Base-by-base conservation (phyloP, 1,139 yeast species). In the Candida anutae region DNA sequence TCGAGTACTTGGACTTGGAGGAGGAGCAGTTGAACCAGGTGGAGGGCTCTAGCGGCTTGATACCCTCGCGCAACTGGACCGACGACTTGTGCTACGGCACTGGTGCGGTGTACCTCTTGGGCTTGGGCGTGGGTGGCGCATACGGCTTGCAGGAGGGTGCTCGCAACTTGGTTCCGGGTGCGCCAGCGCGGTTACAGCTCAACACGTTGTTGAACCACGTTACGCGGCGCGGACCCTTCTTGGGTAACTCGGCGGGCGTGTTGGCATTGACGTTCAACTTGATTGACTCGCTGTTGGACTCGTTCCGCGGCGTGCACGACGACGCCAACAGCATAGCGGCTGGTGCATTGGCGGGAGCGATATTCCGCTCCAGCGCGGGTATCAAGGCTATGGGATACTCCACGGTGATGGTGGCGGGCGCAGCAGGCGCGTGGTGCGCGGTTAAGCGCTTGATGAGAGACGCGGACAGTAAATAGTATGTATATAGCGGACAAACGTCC, bases 51-150 rank as follows among this genome's bases (percentile, higher is more conserved):
- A 84, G 83, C 50, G 95, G 95, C 35, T 57, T 90, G 35, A 73
- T 90, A 42, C 96, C 98, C 21, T 82, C 94, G 21, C 80, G 96
- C 61, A 94, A 93, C 46, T 90, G 96, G 95, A 74, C 88, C 11
- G 98, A 90, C 54, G 97, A 90, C 58, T 69, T 90, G 40, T 87
- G 96, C 70, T 90, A 93, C 58, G 98, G 98, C 44, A 83, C 98
- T 9, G 98, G 98, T 55, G 78, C 95, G 9, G 88, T 87, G 27
- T 90, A 90, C 54, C 68, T 90, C 44, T 46, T 81, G 25, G 73
- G 71, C 8, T 58, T 82, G 34, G 88, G 90, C 25, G 38, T 73
- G 30, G 98, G 98, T 55, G 98, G 98, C 36, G 62, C 78, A 11
- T 81, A 77, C 48, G 98, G 98, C 35, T 60, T 87, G 36, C 74